Percentiles rank a stretch among this genome's conserved stretches.
These are phyloP conservation scores for Pholiota conissans DNA, from an alignment of 768 basidiomycete species.

Conservation along the genomic window DNA sequence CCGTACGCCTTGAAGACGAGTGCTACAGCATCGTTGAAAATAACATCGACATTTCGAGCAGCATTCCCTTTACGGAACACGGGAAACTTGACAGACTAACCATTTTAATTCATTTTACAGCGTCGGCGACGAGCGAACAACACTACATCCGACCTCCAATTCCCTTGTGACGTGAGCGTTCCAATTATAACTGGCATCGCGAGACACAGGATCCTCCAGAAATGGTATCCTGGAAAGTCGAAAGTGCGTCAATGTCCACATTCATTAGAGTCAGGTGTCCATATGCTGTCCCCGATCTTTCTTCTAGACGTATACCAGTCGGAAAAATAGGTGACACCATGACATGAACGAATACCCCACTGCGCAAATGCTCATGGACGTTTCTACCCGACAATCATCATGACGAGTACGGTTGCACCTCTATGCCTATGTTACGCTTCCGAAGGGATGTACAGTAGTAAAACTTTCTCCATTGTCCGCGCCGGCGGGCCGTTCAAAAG, in stretches of 20 bases:
- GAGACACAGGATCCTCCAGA: background rate
- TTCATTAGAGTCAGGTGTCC: background rate
- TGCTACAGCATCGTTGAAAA: background rate
- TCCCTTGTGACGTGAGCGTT: background rate
- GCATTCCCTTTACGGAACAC: background rate
- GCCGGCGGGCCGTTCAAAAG: conserved; percentile 5
- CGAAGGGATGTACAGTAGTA: background rate
- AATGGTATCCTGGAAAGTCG: background rate
- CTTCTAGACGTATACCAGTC: background rate
- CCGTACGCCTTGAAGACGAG: background rate
- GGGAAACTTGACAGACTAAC: too few species aligned
- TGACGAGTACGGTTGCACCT: background rate
- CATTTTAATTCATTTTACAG: too few species aligned
- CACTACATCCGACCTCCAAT: background rate
- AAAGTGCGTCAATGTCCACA: background rate
- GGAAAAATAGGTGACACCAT: background rate
- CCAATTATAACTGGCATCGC: background rate
- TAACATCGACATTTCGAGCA: background rate
- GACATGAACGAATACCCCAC: background rate
- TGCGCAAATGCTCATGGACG: background rate
- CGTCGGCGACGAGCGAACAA: background rate
- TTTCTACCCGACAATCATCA: background rate
- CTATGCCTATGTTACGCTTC: background rate
- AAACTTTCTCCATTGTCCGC: background rate
- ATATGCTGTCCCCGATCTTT: background rate